A percentile compares a stretch with the other conserved stretches of the same genome.
These are phyloP conservation scores for Candida sp. DNA, from an alignment of 1,139 yeast genomes.

Conservation along the genomic window DNA sequence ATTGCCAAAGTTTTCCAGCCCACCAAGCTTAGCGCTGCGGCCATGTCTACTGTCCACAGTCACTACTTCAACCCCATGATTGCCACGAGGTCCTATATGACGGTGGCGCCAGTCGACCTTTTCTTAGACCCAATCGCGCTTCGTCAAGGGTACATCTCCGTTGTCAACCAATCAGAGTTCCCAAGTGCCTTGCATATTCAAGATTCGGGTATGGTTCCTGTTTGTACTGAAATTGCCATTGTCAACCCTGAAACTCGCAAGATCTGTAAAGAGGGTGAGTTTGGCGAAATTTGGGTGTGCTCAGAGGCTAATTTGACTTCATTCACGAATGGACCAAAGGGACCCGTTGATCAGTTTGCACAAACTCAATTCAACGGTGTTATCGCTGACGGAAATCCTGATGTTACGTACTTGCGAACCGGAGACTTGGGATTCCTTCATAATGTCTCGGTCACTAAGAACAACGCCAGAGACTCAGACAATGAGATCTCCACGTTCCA, in stretches of 20 bases:
- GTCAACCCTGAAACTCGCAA: slow-evolving; percentile 91
- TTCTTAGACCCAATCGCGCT: slow-evolving; percentile 89
- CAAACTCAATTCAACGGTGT: slow-evolving; percentile 56
- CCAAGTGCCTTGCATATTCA: slow-evolving; percentile 79
- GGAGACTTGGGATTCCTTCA: slow-evolving; percentile 96
- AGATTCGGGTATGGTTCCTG: slow-evolving; percentile 97
- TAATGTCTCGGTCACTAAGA: slow-evolving; percentile 58
- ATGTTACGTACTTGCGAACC: slow-evolving; percentile 75
- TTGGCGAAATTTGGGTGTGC: slow-evolving; percentile 97
- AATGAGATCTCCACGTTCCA: slow-evolving; percentile 56
- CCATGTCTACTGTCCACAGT: slow-evolving; percentile 79
- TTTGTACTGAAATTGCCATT: slow-evolving; percentile 90
- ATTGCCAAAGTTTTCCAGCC: slow-evolving; percentile 68
- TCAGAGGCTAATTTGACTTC: slow-evolving; percentile 81
- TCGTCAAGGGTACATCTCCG: slow-evolving; percentile 84
- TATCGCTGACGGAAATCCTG: slow-evolving; percentile 64
- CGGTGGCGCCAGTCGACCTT: slow-evolving; percentile 86
- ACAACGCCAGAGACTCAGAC: slow-evolving; percentile 22
- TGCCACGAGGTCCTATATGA: slow-evolving; percentile 85
- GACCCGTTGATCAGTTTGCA: slow-evolving; percentile 45
- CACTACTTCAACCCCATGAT: slow-evolving; percentile 86
- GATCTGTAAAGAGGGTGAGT: slow-evolving; percentile 90
- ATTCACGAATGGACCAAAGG: slow-evolving; percentile 61
- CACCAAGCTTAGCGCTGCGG: slow-evolving; percentile 68
- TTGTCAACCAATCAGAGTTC: slow-evolving; percentile 74